Percentiles rank a stretch among this genome's conserved stretches.
phyloP scores from a whole-genome alignment of 768 basidiomycete species.

The Suillus subalutaceus region DNA sequence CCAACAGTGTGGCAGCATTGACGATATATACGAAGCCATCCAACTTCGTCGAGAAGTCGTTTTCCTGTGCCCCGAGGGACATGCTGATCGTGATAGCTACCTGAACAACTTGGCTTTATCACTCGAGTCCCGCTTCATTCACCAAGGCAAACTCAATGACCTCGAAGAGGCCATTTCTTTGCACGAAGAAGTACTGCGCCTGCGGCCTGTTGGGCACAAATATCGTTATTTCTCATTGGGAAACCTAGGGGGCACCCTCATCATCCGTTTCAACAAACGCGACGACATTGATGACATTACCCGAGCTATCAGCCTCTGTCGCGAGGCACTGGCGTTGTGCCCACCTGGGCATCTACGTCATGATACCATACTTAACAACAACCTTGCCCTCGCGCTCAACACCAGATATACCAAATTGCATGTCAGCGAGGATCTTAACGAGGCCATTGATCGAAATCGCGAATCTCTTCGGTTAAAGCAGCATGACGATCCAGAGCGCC shows the following conservation, averaged over 20 bases:
- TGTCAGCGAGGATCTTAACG: not conserved
- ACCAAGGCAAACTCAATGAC: not conserved
- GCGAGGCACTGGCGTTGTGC: not conserved
- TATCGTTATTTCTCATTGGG: not conserved
- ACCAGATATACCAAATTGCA: not conserved
- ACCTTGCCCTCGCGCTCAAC: not conserved
- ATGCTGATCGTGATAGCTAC: not conserved
- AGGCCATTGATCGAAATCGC: not conserved
- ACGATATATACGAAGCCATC: no score
- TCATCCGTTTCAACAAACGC: not conserved
- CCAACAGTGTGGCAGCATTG: no score
- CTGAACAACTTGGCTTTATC: not conserved
- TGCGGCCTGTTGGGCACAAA: not conserved
- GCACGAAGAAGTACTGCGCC: not conserved
- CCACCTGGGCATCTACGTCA: not conserved
- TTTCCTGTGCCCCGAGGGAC: not conserved
- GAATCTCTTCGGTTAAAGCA: not conserved
- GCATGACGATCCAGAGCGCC: not conserved
- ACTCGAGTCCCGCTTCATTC: not conserved
- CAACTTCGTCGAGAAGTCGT: not conserved
- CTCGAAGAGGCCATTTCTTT: not conserved
- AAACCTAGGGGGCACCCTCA: not conserved
- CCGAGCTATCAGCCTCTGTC: not conserved
- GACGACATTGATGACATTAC: not conserved
- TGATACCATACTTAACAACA: not conserved